A percentile compares a stretch with the other conserved stretches of the same genome.
Evolutionary conservation across 768 basidiomycete genomes (phyloP).

Genomic region (Russula vinacea): DNA sequence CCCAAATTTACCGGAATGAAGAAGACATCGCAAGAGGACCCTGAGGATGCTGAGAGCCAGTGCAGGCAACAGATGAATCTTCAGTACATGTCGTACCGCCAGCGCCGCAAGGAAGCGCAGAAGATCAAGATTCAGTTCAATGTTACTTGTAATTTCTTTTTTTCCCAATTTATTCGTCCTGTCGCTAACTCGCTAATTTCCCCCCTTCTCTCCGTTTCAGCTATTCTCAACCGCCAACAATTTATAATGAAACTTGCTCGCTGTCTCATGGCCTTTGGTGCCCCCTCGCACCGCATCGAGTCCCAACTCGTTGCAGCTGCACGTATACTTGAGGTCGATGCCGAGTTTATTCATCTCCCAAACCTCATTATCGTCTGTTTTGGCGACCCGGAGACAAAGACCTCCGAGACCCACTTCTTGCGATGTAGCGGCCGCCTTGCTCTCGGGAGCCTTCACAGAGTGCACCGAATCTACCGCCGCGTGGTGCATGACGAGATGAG

Average conservation of each 20-base stretch:
- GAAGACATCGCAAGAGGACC: constrained; percentile 51
- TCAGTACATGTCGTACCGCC: constrained; percentile 63
- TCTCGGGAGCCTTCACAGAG: constrained; percentile 79
- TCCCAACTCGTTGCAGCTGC: constrained; percentile 88
- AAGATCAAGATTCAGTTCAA: constrained; percentile 72
- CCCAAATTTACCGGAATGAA: constrained; percentile 60
- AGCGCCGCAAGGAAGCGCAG: constrained; percentile 61
- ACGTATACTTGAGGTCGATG: constrained; percentile 83
- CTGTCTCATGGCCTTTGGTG: constrained; percentile 87
- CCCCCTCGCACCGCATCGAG: constrained; percentile 91
- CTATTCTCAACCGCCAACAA: constrained; percentile 75
- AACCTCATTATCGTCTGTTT: constrained; percentile 84
- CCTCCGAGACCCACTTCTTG: constrained; percentile 85
- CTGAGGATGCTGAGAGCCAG: constrained; percentile 60
- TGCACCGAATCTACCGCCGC: constrained; percentile 78
- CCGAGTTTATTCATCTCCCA: constrained; percentile 86
- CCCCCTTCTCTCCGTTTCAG: constrained; percentile 37
- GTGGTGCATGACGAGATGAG: constrained; percentile 93
- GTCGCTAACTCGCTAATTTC: background rate
- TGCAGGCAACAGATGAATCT: constrained; percentile 38
- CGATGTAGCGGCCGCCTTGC: constrained; percentile 74
- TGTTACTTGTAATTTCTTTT: constrained; percentile 51
- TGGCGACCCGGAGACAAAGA: constrained; percentile 84
- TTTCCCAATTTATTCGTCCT: background rate
- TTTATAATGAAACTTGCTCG: constrained; percentile 85